Conservation (phyloP, 495 filamentous ascomycete species). For the Xylaria telfairii region DNA sequence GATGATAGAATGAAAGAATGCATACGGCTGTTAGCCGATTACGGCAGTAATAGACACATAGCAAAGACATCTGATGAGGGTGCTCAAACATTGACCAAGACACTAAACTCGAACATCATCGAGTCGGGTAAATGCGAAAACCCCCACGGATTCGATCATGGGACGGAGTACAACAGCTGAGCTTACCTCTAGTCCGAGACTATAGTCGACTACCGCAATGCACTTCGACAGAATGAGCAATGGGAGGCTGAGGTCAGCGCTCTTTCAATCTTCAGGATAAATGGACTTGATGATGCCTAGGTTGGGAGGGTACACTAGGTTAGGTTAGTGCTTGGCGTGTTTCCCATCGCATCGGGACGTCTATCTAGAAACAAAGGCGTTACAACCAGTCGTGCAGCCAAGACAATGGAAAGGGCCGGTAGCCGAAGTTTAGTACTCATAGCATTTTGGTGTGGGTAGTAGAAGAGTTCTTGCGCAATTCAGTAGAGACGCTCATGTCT, state of each 20-base stretch:
- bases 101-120: not conserved
- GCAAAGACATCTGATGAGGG: not conserved
- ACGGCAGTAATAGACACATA: not conserved
- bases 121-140: slow-evolving; percentile 3
- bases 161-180: slow-evolving; percentile 20
- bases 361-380: not conserved
- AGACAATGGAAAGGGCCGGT: not conserved
- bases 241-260: slow-evolving; percentile 24
- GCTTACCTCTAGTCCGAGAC: slow-evolving; percentile 16
- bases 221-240: slow-evolving; percentile 19
- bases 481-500: not conserved
- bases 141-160: slow-evolving; percentile 22
- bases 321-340: not conserved
- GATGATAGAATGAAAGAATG: not conserved
- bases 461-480: not conserved
- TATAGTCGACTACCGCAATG: not conserved
- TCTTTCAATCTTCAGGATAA: not conserved
- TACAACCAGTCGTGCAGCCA: not conserved
- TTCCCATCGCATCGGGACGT: not conserved
- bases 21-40: not conserved
- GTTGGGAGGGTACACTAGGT: not conserved
- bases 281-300: not conserved
- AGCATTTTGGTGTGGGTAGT: not conserved
- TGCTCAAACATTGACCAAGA: not conserved
- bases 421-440: not conserved